Evolutionary conservation across 2,329 filamentous ascomycete genomes (phyloP).

Genomic region (Aureobasidium leucospermi): DNA sequence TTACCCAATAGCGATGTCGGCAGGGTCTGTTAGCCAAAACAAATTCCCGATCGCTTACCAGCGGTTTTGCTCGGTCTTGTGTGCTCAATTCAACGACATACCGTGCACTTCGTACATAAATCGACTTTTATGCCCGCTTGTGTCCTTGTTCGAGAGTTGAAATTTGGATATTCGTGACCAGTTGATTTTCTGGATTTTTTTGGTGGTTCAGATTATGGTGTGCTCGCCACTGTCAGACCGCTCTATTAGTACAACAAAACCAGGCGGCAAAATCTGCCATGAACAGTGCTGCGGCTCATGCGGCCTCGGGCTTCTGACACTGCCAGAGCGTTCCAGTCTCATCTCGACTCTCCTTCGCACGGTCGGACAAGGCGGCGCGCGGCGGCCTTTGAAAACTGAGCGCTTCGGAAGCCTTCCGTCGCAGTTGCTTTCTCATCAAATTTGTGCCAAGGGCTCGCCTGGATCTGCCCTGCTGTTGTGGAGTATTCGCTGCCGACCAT

Average conservation of each 20-base stretch:
- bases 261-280: not conserved
- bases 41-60: not conserved
- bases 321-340: constrained; percentile 11
- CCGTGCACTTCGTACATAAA: not conserved
- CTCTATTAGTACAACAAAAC: not conserved
- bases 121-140: not conserved
- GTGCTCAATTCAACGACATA: not conserved
- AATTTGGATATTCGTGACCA: not conserved
- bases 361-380: not conserved
- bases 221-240: not conserved
- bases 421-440: not conserved
- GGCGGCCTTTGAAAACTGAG: not conserved
- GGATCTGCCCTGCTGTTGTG: not conserved
- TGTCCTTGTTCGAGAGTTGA: not conserved
- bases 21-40: not conserved
- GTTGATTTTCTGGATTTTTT: not conserved
- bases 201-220: not conserved
- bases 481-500: not conserved
- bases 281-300: not conserved
- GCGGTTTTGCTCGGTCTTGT: not conserved
- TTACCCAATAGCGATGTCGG: constrained; percentile 9
- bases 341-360: constrained; percentile 7
- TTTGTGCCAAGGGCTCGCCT: not conserved
- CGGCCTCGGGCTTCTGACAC: constrained; percentile 1
- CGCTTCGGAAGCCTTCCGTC: not conserved